phyloP scores from a whole-genome alignment of 495 filamentous ascomycete genomes.

The Chlorociboria aeruginascens region DNA sequence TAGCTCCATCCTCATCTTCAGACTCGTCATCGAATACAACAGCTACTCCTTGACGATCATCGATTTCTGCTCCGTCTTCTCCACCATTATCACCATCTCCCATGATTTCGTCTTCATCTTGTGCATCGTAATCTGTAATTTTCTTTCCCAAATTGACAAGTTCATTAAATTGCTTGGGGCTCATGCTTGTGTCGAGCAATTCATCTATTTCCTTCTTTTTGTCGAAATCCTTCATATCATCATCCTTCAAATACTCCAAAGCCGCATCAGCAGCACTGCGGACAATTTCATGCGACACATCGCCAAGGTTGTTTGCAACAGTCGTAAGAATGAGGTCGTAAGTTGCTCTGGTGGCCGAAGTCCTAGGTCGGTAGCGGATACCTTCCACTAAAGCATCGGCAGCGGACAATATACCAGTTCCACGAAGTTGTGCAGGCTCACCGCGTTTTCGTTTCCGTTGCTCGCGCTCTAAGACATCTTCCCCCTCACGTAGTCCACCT shows the following conservation, averaged over 20 bases:
- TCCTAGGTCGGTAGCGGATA: slow-evolving; percentile 72
- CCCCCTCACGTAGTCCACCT: slow-evolving; percentile 69
- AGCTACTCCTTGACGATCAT: slow-evolving; percentile 90
- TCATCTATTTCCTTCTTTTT: slow-evolving; percentile 98
- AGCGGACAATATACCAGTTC: slow-evolving; percentile 71
- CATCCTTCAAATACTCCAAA: slow-evolving; percentile 85
- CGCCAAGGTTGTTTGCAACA: slow-evolving; percentile 77
- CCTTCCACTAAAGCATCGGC: slow-evolving; percentile 83
- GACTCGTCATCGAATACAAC: slow-evolving; percentile 93
- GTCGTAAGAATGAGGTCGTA: slow-evolving; percentile 92
- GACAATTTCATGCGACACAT: slow-evolving; percentile 84
- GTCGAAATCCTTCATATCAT: slow-evolving; percentile 92
- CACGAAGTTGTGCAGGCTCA: slow-evolving; percentile 58
- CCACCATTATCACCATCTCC: slow-evolving; percentile 50
- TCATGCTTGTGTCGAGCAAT: slow-evolving; percentile 68
- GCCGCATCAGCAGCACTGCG: slow-evolving; percentile 92
- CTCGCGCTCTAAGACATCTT: slow-evolving; percentile 75
- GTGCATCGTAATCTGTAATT: slow-evolving; percentile 95
- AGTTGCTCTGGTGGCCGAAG: slow-evolving; percentile 84
- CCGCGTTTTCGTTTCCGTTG: slow-evolving; percentile 76
- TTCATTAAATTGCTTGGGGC: slow-evolving; percentile 90
- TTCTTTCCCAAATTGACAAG: slow-evolving; percentile 96
- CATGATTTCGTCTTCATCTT: slow-evolving; percentile 92
- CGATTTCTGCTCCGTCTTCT: slow-evolving; percentile 49
- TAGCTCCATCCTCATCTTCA: slow-evolving; percentile 74